phyloP scores from a whole-genome alignment of 2,329 filamentous ascomycete species.

The Ceratocystis smalleyi region DNA sequence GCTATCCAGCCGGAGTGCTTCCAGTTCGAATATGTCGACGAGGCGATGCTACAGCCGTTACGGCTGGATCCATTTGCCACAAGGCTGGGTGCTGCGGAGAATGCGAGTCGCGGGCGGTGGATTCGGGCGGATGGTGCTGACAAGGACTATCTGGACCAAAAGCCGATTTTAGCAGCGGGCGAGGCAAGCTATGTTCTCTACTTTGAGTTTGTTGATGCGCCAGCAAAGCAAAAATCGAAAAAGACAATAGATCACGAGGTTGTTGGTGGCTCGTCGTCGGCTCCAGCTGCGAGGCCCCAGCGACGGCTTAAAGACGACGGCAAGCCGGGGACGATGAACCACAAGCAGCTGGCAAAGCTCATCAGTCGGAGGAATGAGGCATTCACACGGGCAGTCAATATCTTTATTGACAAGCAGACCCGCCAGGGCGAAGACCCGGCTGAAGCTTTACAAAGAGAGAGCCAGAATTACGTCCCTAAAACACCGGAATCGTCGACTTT shows the following conservation, averaged over 20 bases:
- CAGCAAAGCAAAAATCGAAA: neutral
- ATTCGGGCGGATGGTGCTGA: conserved; percentile 6
- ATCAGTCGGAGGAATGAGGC: conserved; percentile 83
- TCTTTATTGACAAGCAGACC: conserved; percentile 60
- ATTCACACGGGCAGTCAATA: conserved; percentile 61
- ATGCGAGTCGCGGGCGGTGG: neutral
- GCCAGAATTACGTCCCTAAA: conserved; percentile 41
- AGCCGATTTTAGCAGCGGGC: neutral
- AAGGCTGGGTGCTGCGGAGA: neutral
- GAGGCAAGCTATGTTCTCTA: conserved; percentile 49
- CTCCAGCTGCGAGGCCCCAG: conserved; percentile 53
- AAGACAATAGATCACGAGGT: neutral
- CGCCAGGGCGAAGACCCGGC: conserved; percentile 52
- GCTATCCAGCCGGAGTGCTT: conserved; percentile 63
- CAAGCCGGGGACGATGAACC: conserved; percentile 4
- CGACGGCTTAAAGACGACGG: conserved; percentile 74
- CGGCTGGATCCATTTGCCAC: conserved; percentile 25
- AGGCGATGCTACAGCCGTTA: conserved; percentile 65
- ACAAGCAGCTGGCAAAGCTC: conserved; percentile 25
- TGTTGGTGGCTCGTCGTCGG: neutral
- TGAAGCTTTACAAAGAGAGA: conserved; percentile 42
- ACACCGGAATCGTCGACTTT: neutral
- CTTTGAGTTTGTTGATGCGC: conserved; percentile 80
- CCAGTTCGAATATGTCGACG: conserved; percentile 74
- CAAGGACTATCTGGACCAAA: neutral